Evolutionary conservation across 768 basidiomycete species (phyloP).

Genomic region (Rhodotorula kratochvilovae): DNA sequence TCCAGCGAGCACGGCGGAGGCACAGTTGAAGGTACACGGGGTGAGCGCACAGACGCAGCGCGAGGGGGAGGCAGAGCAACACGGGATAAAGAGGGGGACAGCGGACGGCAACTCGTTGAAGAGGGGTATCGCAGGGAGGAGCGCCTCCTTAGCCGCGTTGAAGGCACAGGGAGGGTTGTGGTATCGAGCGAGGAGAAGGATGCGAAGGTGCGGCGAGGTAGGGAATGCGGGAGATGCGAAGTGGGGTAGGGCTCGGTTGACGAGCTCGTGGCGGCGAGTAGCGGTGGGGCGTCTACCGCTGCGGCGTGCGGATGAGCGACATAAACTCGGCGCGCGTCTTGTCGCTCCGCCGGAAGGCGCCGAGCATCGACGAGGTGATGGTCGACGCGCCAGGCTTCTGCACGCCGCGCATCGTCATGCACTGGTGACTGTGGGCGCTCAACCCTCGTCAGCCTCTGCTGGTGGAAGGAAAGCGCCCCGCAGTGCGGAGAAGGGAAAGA

Average conservation of each 20-base stretch:
- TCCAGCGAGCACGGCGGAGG: too few relatives aligned
- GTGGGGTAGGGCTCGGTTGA: neutral
- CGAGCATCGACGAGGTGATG: slow-evolving; percentile 95
- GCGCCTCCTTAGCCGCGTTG: neutral
- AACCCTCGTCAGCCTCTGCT: neutral
- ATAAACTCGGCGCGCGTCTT: slow-evolving; percentile 97
- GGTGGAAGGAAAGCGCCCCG: too few relatives aligned
- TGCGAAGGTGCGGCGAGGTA: neutral
- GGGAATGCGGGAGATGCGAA: neutral
- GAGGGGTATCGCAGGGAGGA: neutral
- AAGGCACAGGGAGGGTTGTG: neutral
- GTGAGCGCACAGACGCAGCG: neutral
- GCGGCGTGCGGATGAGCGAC: slow-evolving; percentile 58
- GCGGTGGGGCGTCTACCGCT: neutral
- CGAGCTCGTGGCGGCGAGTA: neutral
- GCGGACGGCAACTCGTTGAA: neutral
- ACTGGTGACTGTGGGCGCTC: slow-evolving; percentile 67
- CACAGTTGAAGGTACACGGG: neutral
- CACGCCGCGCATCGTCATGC: slow-evolving; percentile 99
- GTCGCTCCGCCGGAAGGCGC: slow-evolving; percentile 96
- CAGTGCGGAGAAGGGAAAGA: slow-evolving; percentile 11
- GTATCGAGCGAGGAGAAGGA: neutral
- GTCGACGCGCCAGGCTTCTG: slow-evolving; percentile 96
- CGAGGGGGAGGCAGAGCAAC: neutral
- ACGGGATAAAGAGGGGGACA: neutral